Evolutionary conservation across 257 asterid species (phyloP).

Genomic region (Solanum medicagineum): DNA sequence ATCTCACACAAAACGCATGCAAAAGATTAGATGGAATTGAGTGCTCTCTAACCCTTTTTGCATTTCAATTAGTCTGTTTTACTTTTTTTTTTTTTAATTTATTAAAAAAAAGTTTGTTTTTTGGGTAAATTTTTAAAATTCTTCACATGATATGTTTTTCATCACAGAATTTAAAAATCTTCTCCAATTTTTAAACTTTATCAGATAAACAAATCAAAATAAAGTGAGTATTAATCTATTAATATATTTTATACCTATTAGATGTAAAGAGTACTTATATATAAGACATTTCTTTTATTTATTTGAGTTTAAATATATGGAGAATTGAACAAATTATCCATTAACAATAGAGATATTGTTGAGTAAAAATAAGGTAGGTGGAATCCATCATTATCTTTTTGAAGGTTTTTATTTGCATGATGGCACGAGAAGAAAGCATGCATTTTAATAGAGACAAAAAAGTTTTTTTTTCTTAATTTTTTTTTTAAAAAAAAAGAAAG

Average conservation of each 20-base stretch:
- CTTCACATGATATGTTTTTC: neutral
- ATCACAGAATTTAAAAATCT: accelerated
- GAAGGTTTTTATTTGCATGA: neutral
- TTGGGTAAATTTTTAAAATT: neutral
- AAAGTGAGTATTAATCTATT: neutral
- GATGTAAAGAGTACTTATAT: neutral
- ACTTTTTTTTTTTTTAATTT: neutral
- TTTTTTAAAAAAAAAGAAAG: neutral
- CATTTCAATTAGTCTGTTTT: neutral
- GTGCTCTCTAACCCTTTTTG: neutral
- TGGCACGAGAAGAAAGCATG: neutral
- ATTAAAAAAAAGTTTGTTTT: neutral
- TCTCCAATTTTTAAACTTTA: neutral
- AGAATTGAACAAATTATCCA: neutral
- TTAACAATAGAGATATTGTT: neutral
- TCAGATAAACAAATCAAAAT: neutral
- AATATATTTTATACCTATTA: neutral
- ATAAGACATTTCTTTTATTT: neutral
- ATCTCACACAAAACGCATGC: neutral
- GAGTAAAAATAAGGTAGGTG: neutral
- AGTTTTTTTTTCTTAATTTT: neutral
- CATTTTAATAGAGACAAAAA: neutral
- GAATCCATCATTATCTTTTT: neutral
- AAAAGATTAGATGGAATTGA: neutral
- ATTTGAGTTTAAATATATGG: neutral